phyloP scores from a whole-genome alignment of 305 asterid species.

The Petunia hybrid region DNA sequence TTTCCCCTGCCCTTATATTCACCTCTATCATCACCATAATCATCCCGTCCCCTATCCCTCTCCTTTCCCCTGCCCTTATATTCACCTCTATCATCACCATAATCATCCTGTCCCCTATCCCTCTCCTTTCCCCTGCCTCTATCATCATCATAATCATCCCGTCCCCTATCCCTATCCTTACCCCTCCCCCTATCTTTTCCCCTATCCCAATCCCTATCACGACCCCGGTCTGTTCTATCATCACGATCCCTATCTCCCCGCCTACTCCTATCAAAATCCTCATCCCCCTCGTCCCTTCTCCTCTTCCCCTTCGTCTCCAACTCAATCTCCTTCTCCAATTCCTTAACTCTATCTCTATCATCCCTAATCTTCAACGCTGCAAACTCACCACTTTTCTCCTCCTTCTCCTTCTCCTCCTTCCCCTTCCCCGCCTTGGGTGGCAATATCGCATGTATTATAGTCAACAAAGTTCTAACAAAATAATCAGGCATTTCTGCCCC shows the following conservation, averaged over 20 bases:
- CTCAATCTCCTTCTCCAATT: constrained; percentile 71
- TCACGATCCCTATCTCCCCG: constrained; percentile 45
- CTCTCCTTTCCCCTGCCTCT: constrained; percentile 43
- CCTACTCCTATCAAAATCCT: constrained; percentile 35
- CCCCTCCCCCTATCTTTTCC: constrained; percentile 42
- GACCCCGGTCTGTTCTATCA: constrained; percentile 32
- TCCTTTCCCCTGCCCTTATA: constrained; percentile 36
- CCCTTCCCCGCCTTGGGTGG: constrained; percentile 49
- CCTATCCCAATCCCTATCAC: constrained; percentile 38
- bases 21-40: no score
- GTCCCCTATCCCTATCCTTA: constrained; percentile 30
- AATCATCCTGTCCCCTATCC: constrained; percentile 17
- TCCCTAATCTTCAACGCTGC: constrained; percentile 71
- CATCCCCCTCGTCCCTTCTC: constrained; percentile 33
- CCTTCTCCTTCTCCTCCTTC: constrained; percentile 49
- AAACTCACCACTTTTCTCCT: constrained; percentile 33
- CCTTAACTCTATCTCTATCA: constrained; percentile 71
- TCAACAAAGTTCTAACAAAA: constrained; percentile 74
- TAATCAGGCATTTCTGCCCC: constrained; percentile 90
- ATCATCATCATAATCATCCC: constrained; percentile 31
- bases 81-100: neutral
- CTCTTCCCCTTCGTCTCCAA: constrained; percentile 43
- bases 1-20: constrained; percentile 32
- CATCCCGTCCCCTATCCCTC: constrained; percentile 35
- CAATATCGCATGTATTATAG: constrained; percentile 78